Base-by-base conservation (phyloP, 164 flowering plant genomes). In the Platanus orientalis region DNA sequence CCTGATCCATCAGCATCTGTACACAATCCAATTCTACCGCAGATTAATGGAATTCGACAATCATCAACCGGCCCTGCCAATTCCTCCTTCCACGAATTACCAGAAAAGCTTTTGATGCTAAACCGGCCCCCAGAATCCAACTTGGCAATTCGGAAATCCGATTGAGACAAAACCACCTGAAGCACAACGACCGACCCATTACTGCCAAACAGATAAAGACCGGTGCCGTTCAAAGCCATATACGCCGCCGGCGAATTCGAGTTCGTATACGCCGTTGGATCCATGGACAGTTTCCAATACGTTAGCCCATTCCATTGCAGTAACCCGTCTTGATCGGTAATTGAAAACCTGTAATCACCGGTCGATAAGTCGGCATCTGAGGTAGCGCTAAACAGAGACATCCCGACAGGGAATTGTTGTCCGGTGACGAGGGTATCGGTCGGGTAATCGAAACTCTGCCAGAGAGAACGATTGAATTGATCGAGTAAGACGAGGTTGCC, bases 241-340 rank as follows among this genome's bases (percentile, higher is more conserved):
- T 69, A 83, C 7, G 74, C 78, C 39, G 74, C 81, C 7, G 42
- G 61, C 53, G 62, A 55, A 72, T 67, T 78, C 6, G 84, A 72
- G 66, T 82, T 74, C 44, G 4, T 61, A 55, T 64, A 76, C 19
- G 85, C 95, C 28, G 50, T 54, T 1, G 75, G 52, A 17, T 80
- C 83, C 92, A 83, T 88, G 5, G 95, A 78, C 50, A 92, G 25
- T 58, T 74, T 75, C 95, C 96, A 89, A 61, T 89, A 92, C 20
- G 74, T 73, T 20, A 73, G 71, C 10, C 71, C 76, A 7, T 66
- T 50, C 98, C 98, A 92, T 58, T 74, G 82, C 28, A 86, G 54
- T 19, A 80, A 6, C 1, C 79, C 87, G 73, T 89, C 89, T 4
- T 69, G 62, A 4, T 53, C 61, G 20, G 70, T 69, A 30, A 92